Conservation (phyloP, 2,329 filamentous ascomycete species). For the Nemania sp. region DNA sequence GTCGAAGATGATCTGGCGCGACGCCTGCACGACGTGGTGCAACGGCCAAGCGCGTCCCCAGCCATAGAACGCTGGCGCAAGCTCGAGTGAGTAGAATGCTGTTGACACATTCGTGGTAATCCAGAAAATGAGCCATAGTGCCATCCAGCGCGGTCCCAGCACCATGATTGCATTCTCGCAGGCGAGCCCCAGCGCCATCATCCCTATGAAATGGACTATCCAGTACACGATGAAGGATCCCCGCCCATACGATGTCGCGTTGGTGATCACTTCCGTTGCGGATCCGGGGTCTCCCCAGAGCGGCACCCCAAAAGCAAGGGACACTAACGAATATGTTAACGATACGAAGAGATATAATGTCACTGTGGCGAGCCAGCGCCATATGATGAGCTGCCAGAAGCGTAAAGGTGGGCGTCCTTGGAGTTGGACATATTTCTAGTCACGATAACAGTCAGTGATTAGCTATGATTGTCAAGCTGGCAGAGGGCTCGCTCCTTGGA, state of each 20-base stretch:
- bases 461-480: too few relatives aligned
- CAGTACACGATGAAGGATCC: slow-evolving; percentile 61
- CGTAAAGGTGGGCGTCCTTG: slow-evolving; percentile 60
- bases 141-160: slow-evolving; percentile 60
- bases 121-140: slow-evolving; percentile 69
- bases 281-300: slow-evolving; percentile 53
- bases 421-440: slow-evolving; percentile 54
- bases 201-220: slow-evolving; percentile 65
- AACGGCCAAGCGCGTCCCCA: slow-evolving; percentile 69
- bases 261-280: not conserved
- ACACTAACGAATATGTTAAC: slow-evolving; percentile 65
- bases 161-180: slow-evolving; percentile 69
- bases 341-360: slow-evolving; percentile 63
- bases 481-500: too few relatives aligned
- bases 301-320: slow-evolving; percentile 64
- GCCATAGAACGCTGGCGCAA: slow-evolving; percentile 60
- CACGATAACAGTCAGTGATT: not conserved
- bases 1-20: slow-evolving; percentile 63
- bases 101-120: slow-evolving; percentile 67
- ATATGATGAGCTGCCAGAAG: slow-evolving; percentile 60
- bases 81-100: slow-evolving; percentile 60
- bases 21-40: slow-evolving; percentile 63
- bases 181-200: slow-evolving; percentile 64
- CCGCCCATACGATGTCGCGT: slow-evolving; percentile 11
- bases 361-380: slow-evolving; percentile 60